These are phyloP conservation scores for Penicillium egyptiacum DNA, from an alignment of 495 filamentous ascomycete genomes.

Conservation along the genomic window DNA sequence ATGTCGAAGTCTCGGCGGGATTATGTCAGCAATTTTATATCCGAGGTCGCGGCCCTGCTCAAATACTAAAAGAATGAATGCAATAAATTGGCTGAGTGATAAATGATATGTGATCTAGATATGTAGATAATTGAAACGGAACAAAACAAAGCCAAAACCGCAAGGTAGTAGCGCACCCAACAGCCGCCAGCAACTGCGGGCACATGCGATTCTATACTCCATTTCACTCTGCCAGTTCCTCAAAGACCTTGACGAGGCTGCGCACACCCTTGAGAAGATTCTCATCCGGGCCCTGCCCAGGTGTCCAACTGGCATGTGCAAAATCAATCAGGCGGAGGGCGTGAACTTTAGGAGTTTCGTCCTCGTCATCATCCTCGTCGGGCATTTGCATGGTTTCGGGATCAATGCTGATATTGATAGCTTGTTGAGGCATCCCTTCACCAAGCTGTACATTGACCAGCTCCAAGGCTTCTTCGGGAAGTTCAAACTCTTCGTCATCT, in stretches of 20 bases:
- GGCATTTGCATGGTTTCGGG: conserved; percentile 32
- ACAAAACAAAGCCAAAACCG: background rate
- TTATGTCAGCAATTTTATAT: conserved; percentile 22
- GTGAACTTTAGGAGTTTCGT: conserved; percentile 69
- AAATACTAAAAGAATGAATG: background rate
- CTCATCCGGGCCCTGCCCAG: conserved; percentile 83
- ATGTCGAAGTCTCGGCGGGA: conserved; percentile 11
- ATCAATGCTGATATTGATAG: conserved; percentile 45
- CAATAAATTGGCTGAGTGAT: conserved; percentile 4
- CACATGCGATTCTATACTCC: conserved; percentile 10
- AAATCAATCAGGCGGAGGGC: conserved; percentile 93
- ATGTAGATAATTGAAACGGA: background rate
- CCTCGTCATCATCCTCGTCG: conserved; percentile 63
- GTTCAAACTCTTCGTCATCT: conserved; percentile 58
- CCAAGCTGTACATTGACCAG: conserved; percentile 35
- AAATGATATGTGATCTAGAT: background rate
- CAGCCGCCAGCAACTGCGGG: conserved; percentile 36
- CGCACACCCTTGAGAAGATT: conserved; percentile 76
- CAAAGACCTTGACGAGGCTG: conserved; percentile 69
- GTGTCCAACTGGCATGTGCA: conserved; percentile 86
- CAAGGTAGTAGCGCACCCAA: background rate
- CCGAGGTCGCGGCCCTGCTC: background rate
- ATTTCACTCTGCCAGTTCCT: conserved; percentile 51
- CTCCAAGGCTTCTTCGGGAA: conserved; percentile 37
- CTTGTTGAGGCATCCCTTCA: conserved; percentile 29